These are phyloP conservation scores for Epichloe sp. DNA, from an alignment of 2,329 filamentous ascomycete species.

Conservation along the genomic window DNA sequence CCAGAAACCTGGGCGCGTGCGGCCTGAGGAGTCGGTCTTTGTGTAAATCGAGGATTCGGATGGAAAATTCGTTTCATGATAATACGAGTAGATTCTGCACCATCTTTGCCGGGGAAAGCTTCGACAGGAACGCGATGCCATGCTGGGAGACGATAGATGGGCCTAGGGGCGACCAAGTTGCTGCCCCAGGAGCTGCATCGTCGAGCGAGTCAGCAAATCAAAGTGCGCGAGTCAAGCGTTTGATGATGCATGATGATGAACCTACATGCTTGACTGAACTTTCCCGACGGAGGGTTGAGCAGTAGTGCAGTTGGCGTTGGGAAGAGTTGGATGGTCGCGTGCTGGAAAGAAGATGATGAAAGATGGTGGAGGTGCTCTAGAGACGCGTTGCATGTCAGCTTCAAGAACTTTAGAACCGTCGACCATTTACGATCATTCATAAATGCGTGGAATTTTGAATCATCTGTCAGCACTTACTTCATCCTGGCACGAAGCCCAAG, in stretches of 20 bases:
- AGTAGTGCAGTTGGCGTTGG: background rate
- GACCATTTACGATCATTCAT: background rate
- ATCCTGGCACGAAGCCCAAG: slow-evolving; percentile 6
- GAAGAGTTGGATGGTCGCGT: slow-evolving; percentile 2
- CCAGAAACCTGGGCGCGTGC: background rate
- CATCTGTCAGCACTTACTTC: slow-evolving; percentile 6
- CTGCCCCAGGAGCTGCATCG: slow-evolving; percentile 12
- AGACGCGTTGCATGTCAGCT: slow-evolving; percentile 9
- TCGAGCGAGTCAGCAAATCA: background rate
- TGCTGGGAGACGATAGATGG: slow-evolving; percentile 14
- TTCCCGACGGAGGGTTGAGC: background rate
- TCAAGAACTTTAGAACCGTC: background rate
- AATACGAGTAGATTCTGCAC: slow-evolving; percentile 6
- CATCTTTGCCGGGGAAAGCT: slow-evolving; percentile 11
- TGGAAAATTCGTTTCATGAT: slow-evolving; percentile 22
- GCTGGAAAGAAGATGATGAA: slow-evolving; percentile 17
- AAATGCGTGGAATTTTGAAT: too few species aligned
- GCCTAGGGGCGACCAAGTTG: slow-evolving; percentile 9
- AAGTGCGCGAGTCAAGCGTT: background rate
- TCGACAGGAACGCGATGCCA: slow-evolving; percentile 18
- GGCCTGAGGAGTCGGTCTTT: background rate
- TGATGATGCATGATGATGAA: background rate
- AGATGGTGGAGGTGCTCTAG: slow-evolving; percentile 11
- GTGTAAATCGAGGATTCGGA: background rate
- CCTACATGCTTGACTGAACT: slow-evolving; percentile 1